Evolutionary conservation across 2,329 filamentous ascomycete species (phyloP).

Genomic region (Amauroascus verrucosus): DNA sequence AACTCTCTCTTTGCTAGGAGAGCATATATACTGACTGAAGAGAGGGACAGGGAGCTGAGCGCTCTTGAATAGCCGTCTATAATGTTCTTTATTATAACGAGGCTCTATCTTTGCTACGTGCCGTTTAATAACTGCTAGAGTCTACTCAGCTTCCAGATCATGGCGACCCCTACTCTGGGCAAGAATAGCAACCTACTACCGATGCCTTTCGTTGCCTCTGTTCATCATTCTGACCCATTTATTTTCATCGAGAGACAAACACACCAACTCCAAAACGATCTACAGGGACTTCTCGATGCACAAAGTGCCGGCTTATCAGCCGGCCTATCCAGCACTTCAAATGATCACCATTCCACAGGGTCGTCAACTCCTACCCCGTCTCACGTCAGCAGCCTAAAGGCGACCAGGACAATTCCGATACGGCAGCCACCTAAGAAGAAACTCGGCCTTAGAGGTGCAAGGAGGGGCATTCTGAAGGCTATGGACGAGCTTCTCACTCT

Average conservation of each 20-base stretch:
- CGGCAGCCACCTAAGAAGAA: conserved; percentile 36
- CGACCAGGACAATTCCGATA: conserved; percentile 30
- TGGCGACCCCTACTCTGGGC: conserved; percentile 5
- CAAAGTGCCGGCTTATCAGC: conserved; percentile 49
- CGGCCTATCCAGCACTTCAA: conserved; percentile 35
- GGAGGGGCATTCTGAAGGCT: conserved; percentile 47
- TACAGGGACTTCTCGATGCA: conserved; percentile 51
- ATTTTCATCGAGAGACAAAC: conserved; percentile 44
- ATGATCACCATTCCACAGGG: conserved; percentile 39
- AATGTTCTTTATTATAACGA: neutral
- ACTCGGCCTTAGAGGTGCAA: conserved; percentile 44
- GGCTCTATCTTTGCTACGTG: neutral
- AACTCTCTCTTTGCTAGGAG: neutral
- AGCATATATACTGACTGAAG: too few relatives aligned
- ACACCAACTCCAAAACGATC: conserved; percentile 45
- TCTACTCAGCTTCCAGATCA: neutral
- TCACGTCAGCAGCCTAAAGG: conserved; percentile 22
- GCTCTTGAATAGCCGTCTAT: neutral
- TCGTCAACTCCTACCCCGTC: conserved; percentile 33
- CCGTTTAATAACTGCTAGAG: neutral
- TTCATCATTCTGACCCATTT: conserved; percentile 34
- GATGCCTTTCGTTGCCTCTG: conserved; percentile 25
- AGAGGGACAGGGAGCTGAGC: too few relatives aligned
- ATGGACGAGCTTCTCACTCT: conserved; percentile 48
- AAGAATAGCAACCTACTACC: conserved; percentile 17